Evolutionary conservation across 1,139 yeast species (phyloP).

Genomic region (Schwanniomyces etchellsii): DNA sequence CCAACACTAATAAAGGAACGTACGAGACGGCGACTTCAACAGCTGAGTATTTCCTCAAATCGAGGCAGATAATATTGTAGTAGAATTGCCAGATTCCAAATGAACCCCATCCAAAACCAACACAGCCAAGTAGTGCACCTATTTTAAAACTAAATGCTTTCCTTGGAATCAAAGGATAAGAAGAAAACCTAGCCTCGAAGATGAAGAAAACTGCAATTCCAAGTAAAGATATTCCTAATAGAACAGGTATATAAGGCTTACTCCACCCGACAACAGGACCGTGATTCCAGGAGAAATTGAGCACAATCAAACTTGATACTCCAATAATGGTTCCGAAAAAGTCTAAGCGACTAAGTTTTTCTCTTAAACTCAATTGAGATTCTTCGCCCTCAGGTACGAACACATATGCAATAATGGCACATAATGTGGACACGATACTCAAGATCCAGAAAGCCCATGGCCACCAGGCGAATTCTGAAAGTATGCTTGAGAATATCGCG

Average conservation of each 20-base stretch:
- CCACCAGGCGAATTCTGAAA: constrained; percentile 19
- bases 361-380: constrained; percentile 1
- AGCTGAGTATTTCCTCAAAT: constrained; percentile 40
- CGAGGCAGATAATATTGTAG: constrained; percentile 37
- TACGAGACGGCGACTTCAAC: constrained; percentile 39
- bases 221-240: constrained; percentile 36
- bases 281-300: constrained; percentile 51
- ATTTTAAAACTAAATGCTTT: constrained; percentile 33
- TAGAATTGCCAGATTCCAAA: constrained; percentile 50
- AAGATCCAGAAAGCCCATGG: constrained; percentile 42
- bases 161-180: constrained; percentile 42
- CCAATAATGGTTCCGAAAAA: constrained; percentile 43
- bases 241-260: constrained; percentile 37
- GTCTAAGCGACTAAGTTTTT: constrained; percentile 24
- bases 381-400: constrained; percentile 26
- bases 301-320: constrained; percentile 39
- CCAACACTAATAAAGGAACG: constrained; percentile 40
- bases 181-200: constrained; percentile 20
- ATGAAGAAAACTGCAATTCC: constrained; percentile 27
- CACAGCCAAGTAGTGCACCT: constrained; percentile 29
- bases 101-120: constrained; percentile 52
- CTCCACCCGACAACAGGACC: constrained; percentile 51
- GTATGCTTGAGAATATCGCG: constrained; percentile 23
- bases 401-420: constrained; percentile 21
- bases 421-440: constrained; percentile 27